phyloP scores from a whole-genome alignment of 805 yeast species.

The Komagataella pastoris region DNA sequence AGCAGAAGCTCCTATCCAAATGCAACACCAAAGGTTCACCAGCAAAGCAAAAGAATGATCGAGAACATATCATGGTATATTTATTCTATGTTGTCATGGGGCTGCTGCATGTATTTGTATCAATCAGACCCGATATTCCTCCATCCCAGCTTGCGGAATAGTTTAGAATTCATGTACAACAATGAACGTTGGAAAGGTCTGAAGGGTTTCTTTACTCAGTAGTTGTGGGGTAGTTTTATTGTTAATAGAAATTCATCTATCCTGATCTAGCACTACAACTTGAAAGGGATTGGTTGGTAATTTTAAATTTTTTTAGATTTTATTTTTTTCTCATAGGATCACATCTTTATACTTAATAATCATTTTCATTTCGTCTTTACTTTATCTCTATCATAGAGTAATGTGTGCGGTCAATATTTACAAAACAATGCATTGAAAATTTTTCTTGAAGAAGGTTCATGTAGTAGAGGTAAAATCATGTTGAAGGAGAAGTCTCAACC shows the following conservation, averaged over 20 bases:
- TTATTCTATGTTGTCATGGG: constrained; percentile 61
- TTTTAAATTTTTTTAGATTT: background rate
- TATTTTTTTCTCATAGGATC: background rate
- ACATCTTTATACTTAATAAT: background rate
- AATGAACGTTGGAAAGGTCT: constrained; percentile 2
- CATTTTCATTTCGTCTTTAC: background rate
- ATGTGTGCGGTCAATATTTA: background rate
- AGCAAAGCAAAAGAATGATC: constrained; percentile 7
- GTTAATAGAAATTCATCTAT: background rate
- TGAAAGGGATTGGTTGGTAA: background rate
- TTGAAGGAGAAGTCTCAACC: background rate
- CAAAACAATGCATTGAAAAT: background rate
- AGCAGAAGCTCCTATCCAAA: constrained; percentile 5
- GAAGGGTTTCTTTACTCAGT: constrained; percentile 1
- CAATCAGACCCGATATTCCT: constrained; percentile 46
- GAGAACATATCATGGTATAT: constrained; percentile 35
- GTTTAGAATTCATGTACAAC: constrained; percentile 55
- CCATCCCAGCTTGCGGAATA: constrained; percentile 50
- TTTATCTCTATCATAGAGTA: background rate
- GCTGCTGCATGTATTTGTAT: constrained; percentile 57
- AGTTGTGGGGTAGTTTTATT: background rate
- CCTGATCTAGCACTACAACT: background rate
- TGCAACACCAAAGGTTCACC: background rate
- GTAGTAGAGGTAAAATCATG: background rate
- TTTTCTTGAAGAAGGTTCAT: background rate